Conservation (phyloP, 768 basidiomycete genomes). For the Coprinellus micaceus region DNA sequence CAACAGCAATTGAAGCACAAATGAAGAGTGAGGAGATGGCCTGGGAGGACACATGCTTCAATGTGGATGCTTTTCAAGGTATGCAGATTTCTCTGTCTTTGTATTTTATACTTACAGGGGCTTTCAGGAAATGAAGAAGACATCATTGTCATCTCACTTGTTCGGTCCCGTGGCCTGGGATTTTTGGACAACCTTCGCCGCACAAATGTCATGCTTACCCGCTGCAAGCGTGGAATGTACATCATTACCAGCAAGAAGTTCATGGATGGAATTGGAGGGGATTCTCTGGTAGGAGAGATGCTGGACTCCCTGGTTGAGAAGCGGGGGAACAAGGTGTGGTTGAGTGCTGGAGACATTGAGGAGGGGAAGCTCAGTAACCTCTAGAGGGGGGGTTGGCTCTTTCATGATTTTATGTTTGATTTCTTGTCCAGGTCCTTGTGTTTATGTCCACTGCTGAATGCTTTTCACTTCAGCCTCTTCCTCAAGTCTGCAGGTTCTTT, state of each 20-base stretch:
- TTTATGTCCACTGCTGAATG: background rate
- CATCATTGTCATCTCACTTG: conserved; percentile 68
- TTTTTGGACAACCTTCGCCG: conserved; percentile 64
- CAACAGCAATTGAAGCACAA: conserved; percentile 50
- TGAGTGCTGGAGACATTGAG: conserved; percentile 36
- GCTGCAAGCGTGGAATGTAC: conserved; percentile 76
- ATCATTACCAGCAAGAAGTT: conserved; percentile 65
- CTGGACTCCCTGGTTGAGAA: conserved; percentile 32
- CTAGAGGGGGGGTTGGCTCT: background rate
- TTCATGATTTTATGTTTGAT: no score
- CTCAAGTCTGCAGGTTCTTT: background rate
- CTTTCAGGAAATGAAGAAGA: conserved; percentile 77
- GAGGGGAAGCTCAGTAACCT: conserved; percentile 20
- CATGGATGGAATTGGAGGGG: conserved; percentile 48
- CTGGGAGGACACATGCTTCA: conserved; percentile 74
- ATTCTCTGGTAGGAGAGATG: conserved; percentile 44
- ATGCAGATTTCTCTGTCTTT: conserved; percentile 8
- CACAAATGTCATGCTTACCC: conserved; percentile 85
- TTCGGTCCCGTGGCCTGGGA: conserved; percentile 59
- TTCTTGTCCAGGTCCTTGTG: background rate
- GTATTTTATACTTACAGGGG: conserved; percentile 4
- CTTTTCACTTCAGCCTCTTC: background rate
- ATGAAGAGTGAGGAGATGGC: conserved; percentile 45
- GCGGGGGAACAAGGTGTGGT: conserved; percentile 37
- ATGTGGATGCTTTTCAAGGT: conserved; percentile 88